Evolutionary conservation across 768 basidiomycete species (phyloP), one percentile per base, ranked within the genome.

Genomic region (Pleurotus djamor): DNA sequence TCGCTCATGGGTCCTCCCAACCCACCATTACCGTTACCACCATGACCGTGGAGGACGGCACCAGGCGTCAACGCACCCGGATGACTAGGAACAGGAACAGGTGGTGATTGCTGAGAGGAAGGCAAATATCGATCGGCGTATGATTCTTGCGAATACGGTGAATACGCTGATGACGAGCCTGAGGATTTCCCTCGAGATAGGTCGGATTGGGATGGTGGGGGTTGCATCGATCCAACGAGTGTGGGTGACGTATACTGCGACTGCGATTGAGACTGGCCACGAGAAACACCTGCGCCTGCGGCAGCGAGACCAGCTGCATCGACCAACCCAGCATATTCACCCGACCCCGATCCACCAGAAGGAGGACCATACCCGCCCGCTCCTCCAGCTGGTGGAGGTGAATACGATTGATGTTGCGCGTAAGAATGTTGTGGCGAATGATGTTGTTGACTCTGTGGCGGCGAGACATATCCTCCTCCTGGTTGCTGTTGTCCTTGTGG

Each of bases 251-350:
- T 41, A 41, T n/a, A 41, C 14, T 62, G 61, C 8, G 36, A 47
- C 14, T 58, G 63, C 12, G 59, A 63, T 41, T 50, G 62, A 32
- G 68, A 68, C 6, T 64, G 64, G 3, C 69, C 69, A 33, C 69
- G 58, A 10, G 61, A 43, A 9, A 64, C 35, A 6, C 59, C 59
- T 6, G 61, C 62, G 1, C 35, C 61, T 4, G 48, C 50, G 13
- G 56, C 61, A 28, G 49, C 61, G 32, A 66, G 54, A 4, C 65
- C 71, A 4, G 69, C 70, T n/a, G 69, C 69, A 1, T 69, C 65
- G 28, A 67, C 28, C 34, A 70, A 32, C 21, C 64, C 65, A 13
- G 65, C 67, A 17, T 64, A 55, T 14, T 47, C 56, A 1, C 60
- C 63, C 8, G 62, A 48, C 4, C 59, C 61, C n/a, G 21, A 28